Evolutionary conservation across 371 early-diverging fungal genomes (phyloP), one percentile per base, ranked within the genome.

Genomic region (Rhizopus delemar): DNA sequence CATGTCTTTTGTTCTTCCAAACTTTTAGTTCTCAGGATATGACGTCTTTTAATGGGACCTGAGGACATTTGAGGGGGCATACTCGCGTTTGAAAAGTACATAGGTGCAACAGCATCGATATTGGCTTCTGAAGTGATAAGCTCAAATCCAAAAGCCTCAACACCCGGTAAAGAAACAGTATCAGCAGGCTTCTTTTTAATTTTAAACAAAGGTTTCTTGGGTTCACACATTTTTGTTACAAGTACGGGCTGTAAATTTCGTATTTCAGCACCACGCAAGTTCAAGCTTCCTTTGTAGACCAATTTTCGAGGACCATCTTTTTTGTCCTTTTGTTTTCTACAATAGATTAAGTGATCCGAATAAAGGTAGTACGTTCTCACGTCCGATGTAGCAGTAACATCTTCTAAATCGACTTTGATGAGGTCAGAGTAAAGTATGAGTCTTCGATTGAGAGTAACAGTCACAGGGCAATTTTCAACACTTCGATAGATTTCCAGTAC

Each of bases 311-410:
- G 51, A 6, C 28, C 16, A 5, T 56, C 36, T 43, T 54, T 54
- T 55, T 51, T 57, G 9, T 57, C 52, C 31, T 63, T 70, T 45
- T 48, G 32, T 59, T 63, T 59, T 57, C 51, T 59, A 31, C 70
- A 65, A 32, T 49, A 65, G 22, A 65, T 22, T 22, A 22, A 62
- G 4, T 62, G 33, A 12, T 69, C 69, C 34, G 70, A 68, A 54
- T 63, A 74, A n/a, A 74, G 62, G 38, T 66, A 58, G 32, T 70
- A 74, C 32, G 59, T 63, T 22, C 71, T 65, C 3, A 43, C 32
- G 45, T 74, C 69, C 5, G 58, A 55, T 9, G 57, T 68, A 9
- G 51, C 33, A 5, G 61, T 52, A 8, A 66, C 63, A 41, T 65
- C 59, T 11, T 68, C 64, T 2, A 66, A 32, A 56, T 68, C 68